Conservation (phyloP, 2,329 filamentous ascomycete genomes). For the Xylaria sp. region DNA sequence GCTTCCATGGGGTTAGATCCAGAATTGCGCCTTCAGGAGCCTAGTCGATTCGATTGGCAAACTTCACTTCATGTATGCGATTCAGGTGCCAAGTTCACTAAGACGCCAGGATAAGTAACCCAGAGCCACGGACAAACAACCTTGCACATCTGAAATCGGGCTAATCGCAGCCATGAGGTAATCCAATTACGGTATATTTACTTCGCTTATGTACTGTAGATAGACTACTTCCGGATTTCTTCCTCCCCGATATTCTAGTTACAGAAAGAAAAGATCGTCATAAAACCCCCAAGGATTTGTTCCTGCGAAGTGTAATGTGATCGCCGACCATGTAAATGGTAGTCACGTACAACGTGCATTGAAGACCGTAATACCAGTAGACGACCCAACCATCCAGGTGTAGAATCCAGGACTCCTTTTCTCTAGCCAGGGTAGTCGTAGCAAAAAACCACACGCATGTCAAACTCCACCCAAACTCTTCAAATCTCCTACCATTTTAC, state of each 20-base stretch:
- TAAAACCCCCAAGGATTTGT: not conserved
- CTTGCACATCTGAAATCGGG: conserved; percentile 2
- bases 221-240: not conserved
- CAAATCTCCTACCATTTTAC: no score
- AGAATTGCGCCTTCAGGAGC: not conserved
- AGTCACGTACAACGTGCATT: not conserved
- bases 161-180: conserved; percentile 7
- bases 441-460: no score
- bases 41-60: not conserved
- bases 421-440: no score
- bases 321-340: not conserved
- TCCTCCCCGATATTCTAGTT: conserved; percentile 12
- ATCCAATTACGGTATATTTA: conserved; percentile 7
- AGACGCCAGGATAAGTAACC: conserved; percentile 9
- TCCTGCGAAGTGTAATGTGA: not conserved
- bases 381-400: not conserved
- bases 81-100: not conserved
- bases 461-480: no score
- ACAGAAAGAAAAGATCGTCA: conserved; percentile 14
- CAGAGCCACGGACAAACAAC: conserved; percentile 15
- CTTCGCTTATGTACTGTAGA: not conserved
- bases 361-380: conserved; percentile 4
- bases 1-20: conserved; percentile 8
- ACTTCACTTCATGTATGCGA: no score
- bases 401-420: no score